Evolutionary conservation across 768 basidiomycete species (phyloP), one percentile per base, ranked within the genome.

Genomic region (Steccherinum ochraceum): DNA sequence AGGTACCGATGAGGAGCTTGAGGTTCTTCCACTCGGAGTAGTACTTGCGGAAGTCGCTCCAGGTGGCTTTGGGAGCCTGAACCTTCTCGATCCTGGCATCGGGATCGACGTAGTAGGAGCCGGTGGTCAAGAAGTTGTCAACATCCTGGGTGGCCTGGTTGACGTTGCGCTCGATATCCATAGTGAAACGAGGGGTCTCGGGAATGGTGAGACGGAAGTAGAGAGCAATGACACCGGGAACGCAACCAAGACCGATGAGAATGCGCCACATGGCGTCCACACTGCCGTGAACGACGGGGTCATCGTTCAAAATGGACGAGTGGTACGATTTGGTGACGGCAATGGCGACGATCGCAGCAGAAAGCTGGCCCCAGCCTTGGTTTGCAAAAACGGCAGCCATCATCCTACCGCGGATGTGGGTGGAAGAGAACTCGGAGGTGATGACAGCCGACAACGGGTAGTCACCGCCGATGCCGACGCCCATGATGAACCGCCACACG

Each of bases 1-100:
- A 67, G 0, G 83, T 77, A n/a, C 90, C 93, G 44, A 94, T 65
- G 50, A 94, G 77, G 47, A 92, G 69, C 70, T 93, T 94, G 57
- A 76, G 65, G 66, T 95, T 90, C 66, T 83, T 60, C 85, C 85
- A 86, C 59, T 84, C 69, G 45, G 78, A 67, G 62, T 90, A 93
- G 72, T 90, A 72, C 0, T 54, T 52, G 0, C 61, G 0, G 71
- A 96, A 96, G 72, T 79, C 77, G n/a, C 55, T 44, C 45, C 62
- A 56, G 13, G 67, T 59, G 4, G 75, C 74, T 58, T 70, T 69
- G 47, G 74, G 76, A 3, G 71, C 68, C 12, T 63, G 63, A 42
- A 71, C 68, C 40, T 79, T 78, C 59, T 84, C 78, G 25, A 81
- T 62, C 7, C 7, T 19, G 10, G 78, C 75, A 42, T 84, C 81